Evolutionary conservation across 2,329 filamentous ascomycete genomes (phyloP).

Genomic region (Metarhizium humberi): DNA sequence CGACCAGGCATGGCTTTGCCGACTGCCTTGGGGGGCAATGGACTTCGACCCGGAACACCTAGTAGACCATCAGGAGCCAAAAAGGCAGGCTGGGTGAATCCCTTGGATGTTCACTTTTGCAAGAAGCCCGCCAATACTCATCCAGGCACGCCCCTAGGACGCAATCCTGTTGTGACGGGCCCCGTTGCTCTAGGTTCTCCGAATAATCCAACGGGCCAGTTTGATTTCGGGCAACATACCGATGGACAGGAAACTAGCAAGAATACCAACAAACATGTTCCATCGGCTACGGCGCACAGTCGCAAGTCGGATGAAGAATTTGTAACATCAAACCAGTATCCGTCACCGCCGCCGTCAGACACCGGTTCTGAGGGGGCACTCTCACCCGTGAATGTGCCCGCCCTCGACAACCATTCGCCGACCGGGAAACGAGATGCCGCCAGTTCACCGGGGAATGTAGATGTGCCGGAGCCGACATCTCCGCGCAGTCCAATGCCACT

Average conservation of each 20-base stretch:
- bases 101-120: conserved; percentile 37
- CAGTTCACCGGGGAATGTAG: conserved; percentile 17
- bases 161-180: not conserved
- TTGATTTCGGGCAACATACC: conserved; percentile 24
- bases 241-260: not conserved
- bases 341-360: conserved; percentile 29
- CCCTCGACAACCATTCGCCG: conserved; percentile 8
- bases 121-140: conserved; percentile 15
- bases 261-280: not conserved
- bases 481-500: conserved; percentile 35
- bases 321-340: conserved; percentile 14
- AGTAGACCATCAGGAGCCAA: conserved; percentile 16
- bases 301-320: not conserved
- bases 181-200: conserved; percentile 7
- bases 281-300: not conserved
- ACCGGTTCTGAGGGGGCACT: conserved; percentile 13
- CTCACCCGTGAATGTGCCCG: conserved; percentile 10
- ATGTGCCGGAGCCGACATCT: conserved; percentile 10
- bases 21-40: conserved; percentile 22
- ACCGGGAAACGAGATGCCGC: conserved; percentile 14
- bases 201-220: conserved; percentile 31
- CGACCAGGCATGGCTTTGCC: conserved; percentile 18
- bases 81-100: conserved; percentile 34
- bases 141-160: not conserved
- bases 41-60: conserved; percentile 17